Base-by-base conservation (phyloP, 306 rosid genomes). In the Mimosa pudica region DNA sequence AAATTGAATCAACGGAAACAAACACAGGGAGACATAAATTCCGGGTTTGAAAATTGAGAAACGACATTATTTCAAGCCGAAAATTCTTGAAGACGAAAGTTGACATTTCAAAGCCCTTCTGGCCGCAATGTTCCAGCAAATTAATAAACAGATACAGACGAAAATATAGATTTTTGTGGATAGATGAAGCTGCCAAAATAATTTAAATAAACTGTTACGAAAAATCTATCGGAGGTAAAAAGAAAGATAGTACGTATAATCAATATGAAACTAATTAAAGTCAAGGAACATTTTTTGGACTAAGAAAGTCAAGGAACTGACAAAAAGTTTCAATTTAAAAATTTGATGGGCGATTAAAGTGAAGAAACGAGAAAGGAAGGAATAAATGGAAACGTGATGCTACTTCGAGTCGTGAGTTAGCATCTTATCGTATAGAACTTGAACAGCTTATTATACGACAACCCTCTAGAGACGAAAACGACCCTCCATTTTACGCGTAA, bases 301-400 rank as follows among this genome's bases (percentile, higher is more conserved):
- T 24, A 24, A 0, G 30, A 24, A 49, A 49, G 13, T 12, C 17
- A 49, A 49, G 54, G 54, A 47, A 47, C 11, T 47, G 52, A 12
- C 11, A 47, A 47, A 14, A 47, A 47, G 48, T 45, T 45, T 45
- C 0, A 47, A 47, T 10, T 47, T 3, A 4, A 49, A 49, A 49
- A 49, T 10, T 11, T 1, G 4, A 17, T 49, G 55, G 55, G 17
- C 4, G 6, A 38, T 38, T 49, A 49, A 48, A 32, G 12, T 32
- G 8, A 49, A 49, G 10, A 72, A 20, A 12, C 8, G 30, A 62
- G 35, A 10, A 35, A 36, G 64, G 8, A 36, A 10, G 16, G 67
- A 73, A 73, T 73, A 55, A 55, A 52, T 16, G 20, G 55, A 49
- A 49, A 13, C 55, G 55, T 49, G 55, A 13, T 49, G 55, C 55